phyloP scores from a whole-genome alignment of 805 yeast genomes.

The Wickerhamiella azyma region DNA sequence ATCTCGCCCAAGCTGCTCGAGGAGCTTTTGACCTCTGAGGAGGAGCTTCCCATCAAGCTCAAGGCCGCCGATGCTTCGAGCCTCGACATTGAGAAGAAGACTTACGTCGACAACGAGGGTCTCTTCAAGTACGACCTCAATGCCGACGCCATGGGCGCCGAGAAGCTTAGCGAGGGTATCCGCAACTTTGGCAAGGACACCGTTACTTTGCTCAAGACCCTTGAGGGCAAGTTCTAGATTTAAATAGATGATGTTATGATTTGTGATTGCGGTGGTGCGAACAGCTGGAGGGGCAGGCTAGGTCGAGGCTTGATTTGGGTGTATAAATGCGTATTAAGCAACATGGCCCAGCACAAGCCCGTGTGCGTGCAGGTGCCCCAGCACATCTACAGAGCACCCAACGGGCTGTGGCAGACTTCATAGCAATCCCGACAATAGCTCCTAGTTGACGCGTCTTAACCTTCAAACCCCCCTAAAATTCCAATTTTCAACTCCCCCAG shows the following conservation, averaged over 20 bases:
- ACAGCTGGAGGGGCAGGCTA: too few relatives aligned
- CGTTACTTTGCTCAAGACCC: slow-evolving; percentile 38
- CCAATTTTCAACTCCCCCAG: too few relatives aligned
- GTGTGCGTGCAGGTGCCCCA: too few relatives aligned
- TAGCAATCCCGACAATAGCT: too few relatives aligned
- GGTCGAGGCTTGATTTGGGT: too few relatives aligned
- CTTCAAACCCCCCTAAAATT: too few relatives aligned
- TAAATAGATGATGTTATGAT: background rate
- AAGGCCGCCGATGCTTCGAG: slow-evolving; percentile 50
- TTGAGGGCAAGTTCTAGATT: slow-evolving; percentile 6
- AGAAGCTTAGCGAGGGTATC: slow-evolving; percentile 95
- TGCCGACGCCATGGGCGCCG: slow-evolving; percentile 98
- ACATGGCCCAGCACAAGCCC: too few relatives aligned
- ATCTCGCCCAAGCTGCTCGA: slow-evolving; percentile 88
- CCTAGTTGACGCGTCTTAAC: too few relatives aligned
- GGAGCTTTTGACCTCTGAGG: slow-evolving; percentile 67
- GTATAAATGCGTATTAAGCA: too few relatives aligned
- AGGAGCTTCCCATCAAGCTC: slow-evolving; percentile 66
- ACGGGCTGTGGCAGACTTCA: too few relatives aligned
- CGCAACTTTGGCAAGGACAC: slow-evolving; percentile 93
- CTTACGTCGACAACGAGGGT: slow-evolving; percentile 75
- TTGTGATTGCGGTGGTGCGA: background rate
- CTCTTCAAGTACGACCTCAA: slow-evolving; percentile 80
- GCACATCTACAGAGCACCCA: too few relatives aligned
- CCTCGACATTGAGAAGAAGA: slow-evolving; percentile 50